A percentile compares a stretch with the other conserved stretches of the same genome.
Conservation (phyloP, 2,329 filamentous ascomycete genomes). For the Sporothrix dimorphospora region DNA sequence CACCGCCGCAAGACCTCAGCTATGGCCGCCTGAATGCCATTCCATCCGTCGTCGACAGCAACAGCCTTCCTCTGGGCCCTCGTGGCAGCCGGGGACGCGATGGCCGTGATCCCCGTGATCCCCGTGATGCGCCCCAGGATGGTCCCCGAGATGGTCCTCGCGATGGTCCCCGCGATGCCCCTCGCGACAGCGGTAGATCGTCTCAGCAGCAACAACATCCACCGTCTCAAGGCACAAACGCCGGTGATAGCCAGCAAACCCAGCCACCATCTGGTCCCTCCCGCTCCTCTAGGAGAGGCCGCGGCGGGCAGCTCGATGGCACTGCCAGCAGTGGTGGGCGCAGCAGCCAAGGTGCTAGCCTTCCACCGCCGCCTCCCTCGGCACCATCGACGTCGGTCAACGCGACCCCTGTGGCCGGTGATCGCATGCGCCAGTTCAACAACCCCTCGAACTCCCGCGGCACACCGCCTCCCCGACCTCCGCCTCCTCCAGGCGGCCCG, state of each 20-base stretch:
- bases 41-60: constrained; percentile 46
- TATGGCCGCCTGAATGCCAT: constrained; percentile 64
- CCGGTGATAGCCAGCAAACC: constrained; percentile 52
- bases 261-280: constrained; percentile 35
- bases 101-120: constrained; percentile 40
- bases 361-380: not conserved
- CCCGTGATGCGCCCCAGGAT: no score
- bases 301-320: constrained; percentile 41
- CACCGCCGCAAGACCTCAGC: constrained; percentile 58
- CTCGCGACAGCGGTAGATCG: not conserved
- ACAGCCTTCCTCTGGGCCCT: constrained; percentile 56
- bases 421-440: constrained; percentile 30
- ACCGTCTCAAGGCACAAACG: constrained; percentile 32
- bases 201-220: constrained; percentile 39
- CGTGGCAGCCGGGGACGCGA: constrained; percentile 49
- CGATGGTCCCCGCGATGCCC: not conserved
- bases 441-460: not conserved
- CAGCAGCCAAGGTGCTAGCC: not conserved
- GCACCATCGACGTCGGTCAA: constrained; percentile 32
- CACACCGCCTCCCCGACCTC: constrained; percentile 3
- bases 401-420: constrained; percentile 30
- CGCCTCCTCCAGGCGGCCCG: constrained; percentile 13
- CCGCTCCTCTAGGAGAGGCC: constrained; percentile 37
- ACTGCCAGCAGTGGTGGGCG: not conserved
- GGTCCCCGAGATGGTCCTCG: not conserved